Conservation (phyloP, 2,329 filamentous ascomycete species). For the Dryadomyces quercivorus region DNA sequence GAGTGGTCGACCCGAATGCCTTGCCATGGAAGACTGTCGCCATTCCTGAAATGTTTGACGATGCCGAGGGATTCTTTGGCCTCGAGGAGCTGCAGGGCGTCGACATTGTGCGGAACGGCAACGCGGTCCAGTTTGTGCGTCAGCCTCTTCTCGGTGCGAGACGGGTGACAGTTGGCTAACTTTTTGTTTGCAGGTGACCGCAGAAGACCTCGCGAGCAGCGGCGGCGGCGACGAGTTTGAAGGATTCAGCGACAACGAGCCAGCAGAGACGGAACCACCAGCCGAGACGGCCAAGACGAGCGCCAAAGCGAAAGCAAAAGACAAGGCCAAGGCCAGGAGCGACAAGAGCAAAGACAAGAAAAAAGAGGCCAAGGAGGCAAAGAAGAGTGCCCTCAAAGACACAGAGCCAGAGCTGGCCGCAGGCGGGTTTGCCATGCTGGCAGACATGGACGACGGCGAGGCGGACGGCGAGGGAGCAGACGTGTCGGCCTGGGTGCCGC, state of each 20-base stretch:
- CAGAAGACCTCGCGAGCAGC: constrained; percentile 14
- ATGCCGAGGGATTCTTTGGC: constrained; percentile 88
- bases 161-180: not conserved
- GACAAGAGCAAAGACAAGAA: constrained; percentile 6
- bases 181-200: constrained; percentile 16
- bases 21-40: constrained; percentile 46
- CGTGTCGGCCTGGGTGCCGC: constrained; percentile 63
- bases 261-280: not conserved
- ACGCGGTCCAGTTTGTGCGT: constrained; percentile 44
- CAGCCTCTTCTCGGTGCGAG: not conserved
- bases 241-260: constrained; percentile 19
- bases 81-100: constrained; percentile 88
- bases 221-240: constrained; percentile 19
- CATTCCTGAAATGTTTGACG: constrained; percentile 67
- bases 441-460: constrained; percentile 33
- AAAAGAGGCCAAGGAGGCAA: constrained; percentile 13
- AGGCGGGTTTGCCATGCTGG: constrained; percentile 44
- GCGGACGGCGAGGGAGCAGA: constrained; percentile 49
- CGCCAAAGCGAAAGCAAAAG: not conserved
- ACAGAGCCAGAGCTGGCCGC: constrained; percentile 27
- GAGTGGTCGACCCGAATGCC: constrained; percentile 31
- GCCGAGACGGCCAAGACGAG: not conserved
- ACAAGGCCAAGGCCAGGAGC: constrained; percentile 1
- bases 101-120: constrained; percentile 60
- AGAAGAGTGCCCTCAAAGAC: constrained; percentile 18